phyloP scores from a whole-genome alignment of 2,329 filamentous ascomycete genomes.

The Celoporthe dispersa region DNA sequence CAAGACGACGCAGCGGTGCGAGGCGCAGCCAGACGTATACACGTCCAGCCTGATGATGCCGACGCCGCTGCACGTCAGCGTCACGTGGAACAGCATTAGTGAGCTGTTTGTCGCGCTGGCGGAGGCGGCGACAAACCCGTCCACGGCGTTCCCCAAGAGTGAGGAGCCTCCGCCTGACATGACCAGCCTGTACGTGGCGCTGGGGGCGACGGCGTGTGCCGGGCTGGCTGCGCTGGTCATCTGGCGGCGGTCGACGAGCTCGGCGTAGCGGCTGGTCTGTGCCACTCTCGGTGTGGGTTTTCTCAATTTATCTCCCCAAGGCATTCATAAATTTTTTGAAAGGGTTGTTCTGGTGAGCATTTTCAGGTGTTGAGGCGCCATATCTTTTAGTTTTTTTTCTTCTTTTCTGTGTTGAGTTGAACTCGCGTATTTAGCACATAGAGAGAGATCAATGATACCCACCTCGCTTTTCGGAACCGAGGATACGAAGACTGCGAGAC shows the following conservation, averaged over 20 bases:
- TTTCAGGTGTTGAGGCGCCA: slow-evolving; percentile 1
- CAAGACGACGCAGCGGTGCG: slow-evolving; percentile 92
- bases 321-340: neutral
- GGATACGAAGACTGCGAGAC: neutral
- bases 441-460: slow-evolving; percentile 12
- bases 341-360: neutral
- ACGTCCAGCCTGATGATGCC: slow-evolving; percentile 85
- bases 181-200: slow-evolving; percentile 82
- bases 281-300: neutral
- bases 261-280: slow-evolving; percentile 30
- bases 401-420: neutral
- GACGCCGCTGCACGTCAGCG: slow-evolving; percentile 90
- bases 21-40: slow-evolving; percentile 90
- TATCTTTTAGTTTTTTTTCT: too few relatives aligned
- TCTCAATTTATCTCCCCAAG: neutral
- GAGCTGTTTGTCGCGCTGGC: slow-evolving; percentile 93
- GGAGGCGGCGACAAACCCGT: slow-evolving; percentile 89
- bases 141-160: slow-evolving; percentile 83
- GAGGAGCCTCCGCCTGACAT: slow-evolving; percentile 86
- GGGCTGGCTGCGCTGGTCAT: slow-evolving; percentile 68
- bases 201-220: slow-evolving; percentile 73
- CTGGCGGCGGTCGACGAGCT: slow-evolving; percentile 62
- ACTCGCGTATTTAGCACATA: neutral
- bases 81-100: slow-evolving; percentile 90
- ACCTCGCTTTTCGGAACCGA: neutral